Evolutionary conservation across 2,329 filamentous ascomycete genomes (phyloP).

Genomic region (Mariannaea sp.): DNA sequence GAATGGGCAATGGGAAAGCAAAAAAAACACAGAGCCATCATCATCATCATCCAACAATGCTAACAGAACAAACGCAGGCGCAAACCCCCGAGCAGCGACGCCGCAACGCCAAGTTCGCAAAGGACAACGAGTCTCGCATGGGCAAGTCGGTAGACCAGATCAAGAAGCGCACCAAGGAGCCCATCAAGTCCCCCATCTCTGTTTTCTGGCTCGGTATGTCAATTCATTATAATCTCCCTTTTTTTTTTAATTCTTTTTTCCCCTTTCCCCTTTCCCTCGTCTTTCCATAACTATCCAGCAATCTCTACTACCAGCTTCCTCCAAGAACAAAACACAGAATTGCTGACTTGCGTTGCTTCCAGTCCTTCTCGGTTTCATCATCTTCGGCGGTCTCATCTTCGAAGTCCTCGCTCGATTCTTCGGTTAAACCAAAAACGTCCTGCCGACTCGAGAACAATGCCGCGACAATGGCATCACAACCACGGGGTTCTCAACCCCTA

Average conservation of each 20-base stretch:
- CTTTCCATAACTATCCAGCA: no score
- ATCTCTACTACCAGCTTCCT: no score
- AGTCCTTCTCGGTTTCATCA: conserved; percentile 63
- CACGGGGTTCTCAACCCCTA: conserved; percentile 15
- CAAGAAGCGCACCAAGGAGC: conserved; percentile 63
- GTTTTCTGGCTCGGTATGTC: conserved; percentile 67
- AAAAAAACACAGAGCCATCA: no score
- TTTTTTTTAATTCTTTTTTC: not conserved
- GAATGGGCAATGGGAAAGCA: not conserved
- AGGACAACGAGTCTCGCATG: conserved; percentile 72
- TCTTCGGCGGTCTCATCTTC: conserved; percentile 65
- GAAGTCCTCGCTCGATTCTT: conserved; percentile 62
- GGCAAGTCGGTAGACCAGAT: conserved; percentile 72
- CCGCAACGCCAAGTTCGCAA: conserved; percentile 78
- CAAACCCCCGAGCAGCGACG: conserved; percentile 85
- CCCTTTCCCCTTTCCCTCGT: not conserved
- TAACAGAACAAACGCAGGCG: conserved; percentile 54
- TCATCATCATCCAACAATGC: conserved; percentile 20
- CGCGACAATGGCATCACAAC: conserved; percentile 4
- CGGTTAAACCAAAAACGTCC: conserved; percentile 31
- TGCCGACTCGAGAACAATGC: no score
- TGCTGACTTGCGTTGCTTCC: conserved; percentile 11
- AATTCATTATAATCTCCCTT: not conserved
- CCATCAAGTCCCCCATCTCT: conserved; percentile 64
- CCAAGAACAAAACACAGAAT: no score